A percentile compares a stretch with the other conserved stretches of the same genome.
phyloP scores from a whole-genome alignment of 345 rosid genomes.

The Populus nigra region DNA sequence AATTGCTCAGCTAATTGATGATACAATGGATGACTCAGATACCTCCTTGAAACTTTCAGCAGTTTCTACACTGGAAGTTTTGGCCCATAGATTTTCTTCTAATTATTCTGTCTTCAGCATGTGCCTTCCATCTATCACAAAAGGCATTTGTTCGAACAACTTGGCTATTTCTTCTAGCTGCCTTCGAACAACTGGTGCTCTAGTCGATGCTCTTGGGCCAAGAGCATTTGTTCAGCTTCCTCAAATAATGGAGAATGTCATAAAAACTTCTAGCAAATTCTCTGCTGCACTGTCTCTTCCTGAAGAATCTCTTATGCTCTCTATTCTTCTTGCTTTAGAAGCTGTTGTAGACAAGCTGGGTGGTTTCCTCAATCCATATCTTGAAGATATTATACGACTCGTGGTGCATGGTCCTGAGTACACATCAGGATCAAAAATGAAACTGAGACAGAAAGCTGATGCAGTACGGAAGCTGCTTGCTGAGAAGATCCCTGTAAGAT shows the following conservation, averaged over 20 bases:
- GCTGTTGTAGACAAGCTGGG: constrained; percentile 88
- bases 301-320: constrained; percentile 46
- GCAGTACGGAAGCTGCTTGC: constrained; percentile 57
- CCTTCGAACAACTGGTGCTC: constrained; percentile 67
- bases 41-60: constrained; percentile 61
- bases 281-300: constrained; percentile 15
- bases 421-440: constrained; percentile 49
- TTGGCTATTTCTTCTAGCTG: constrained; percentile 69
- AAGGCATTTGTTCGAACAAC: constrained; percentile 55
- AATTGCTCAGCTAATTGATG: constrained; percentile 62
- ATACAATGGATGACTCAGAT: constrained; percentile 44
- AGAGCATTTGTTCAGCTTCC: constrained; percentile 79
- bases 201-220: constrained; percentile 82
- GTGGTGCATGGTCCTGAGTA: constrained; percentile 63
- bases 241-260: constrained; percentile 60
- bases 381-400: constrained; percentile 61
- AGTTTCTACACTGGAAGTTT: constrained; percentile 68
- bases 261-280: constrained; percentile 38
- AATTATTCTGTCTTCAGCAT: constrained; percentile 60
- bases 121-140: constrained; percentile 63
- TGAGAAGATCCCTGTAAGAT: constrained; percentile 79
- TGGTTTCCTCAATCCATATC: constrained; percentile 84
- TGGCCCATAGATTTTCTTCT: constrained; percentile 64
- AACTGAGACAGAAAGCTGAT: constrained; percentile 69
- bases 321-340: constrained; percentile 71